Evolutionary conservation across 306 rosid species (phyloP).

Genomic region (Notholithocarpus densiflorus): DNA sequence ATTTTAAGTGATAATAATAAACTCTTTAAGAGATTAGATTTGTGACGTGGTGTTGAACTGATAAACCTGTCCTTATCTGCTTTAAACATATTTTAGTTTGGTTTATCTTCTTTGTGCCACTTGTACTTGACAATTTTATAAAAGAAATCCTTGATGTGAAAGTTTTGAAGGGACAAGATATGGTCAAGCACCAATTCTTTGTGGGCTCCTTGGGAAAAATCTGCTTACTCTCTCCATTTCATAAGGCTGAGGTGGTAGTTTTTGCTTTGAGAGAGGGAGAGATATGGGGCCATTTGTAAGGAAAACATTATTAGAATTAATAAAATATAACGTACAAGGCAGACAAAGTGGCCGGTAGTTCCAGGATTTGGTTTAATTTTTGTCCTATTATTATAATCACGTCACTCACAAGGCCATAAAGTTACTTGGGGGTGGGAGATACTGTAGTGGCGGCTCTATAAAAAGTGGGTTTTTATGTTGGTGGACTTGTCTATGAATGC

Average conservation of each 20-base stretch:
- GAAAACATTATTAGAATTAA: background rate
- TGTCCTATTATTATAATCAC: background rate
- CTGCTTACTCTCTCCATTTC: background rate
- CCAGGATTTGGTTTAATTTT: slow-evolving; percentile 14
- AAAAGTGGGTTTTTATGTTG: too few species aligned
- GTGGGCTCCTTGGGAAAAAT: background rate
- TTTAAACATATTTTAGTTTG: slow-evolving; percentile 22
- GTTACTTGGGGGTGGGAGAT: background rate
- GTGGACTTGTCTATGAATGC: background rate
- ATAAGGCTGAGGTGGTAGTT: background rate
- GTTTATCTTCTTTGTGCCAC: slow-evolving; percentile 44
- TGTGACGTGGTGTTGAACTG: slow-evolving; percentile 48
- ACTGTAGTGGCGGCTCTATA: slow-evolving; percentile 27
- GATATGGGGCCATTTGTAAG: background rate
- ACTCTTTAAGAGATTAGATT: slow-evolving; percentile 34
- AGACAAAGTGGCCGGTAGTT: slow-evolving; percentile 29
- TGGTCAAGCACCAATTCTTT: slow-evolving; percentile 18
- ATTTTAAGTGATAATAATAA: too few species aligned
- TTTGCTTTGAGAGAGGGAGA: background rate
- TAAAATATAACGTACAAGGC: background rate
- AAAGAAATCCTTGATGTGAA: slow-evolving; percentile 19
- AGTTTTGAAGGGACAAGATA: slow-evolving; percentile 13
- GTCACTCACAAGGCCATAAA: too few species aligned
- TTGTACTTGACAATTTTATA: slow-evolving; percentile 21
- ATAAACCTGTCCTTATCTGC: slow-evolving; percentile 49